Conservation (phyloP, 345 rosid genomes). For the Toxicodendron radicans region DNA sequence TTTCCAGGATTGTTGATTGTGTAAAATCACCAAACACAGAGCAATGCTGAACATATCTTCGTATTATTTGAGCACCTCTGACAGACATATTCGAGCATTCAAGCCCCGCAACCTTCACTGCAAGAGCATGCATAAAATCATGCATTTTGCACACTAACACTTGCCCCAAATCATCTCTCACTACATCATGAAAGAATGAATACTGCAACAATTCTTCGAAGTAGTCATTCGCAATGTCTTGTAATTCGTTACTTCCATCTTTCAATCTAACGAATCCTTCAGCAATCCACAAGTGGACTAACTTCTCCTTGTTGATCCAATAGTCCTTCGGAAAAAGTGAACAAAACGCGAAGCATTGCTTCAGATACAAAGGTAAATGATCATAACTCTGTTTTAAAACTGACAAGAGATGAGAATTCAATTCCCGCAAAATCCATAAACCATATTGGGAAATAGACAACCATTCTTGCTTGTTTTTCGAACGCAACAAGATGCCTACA, state of each 20-base stretch:
- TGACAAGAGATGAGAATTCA: slow-evolving; percentile 15
- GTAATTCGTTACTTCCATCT: not conserved
- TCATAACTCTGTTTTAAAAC: slow-evolving; percentile 24
- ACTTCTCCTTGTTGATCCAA: slow-evolving; percentile 23
- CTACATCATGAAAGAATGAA: slow-evolving; percentile 13
- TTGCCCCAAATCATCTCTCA: slow-evolving; percentile 8
- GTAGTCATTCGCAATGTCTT: slow-evolving; percentile 24
- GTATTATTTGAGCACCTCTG: not conserved
- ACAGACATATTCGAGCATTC: slow-evolving; percentile 1
- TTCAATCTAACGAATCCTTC: slow-evolving; percentile 21
- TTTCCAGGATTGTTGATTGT: not conserved
- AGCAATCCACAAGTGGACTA: slow-evolving; percentile 29
- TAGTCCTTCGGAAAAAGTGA: slow-evolving; percentile 25
- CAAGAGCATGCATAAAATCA: slow-evolving; percentile 17
- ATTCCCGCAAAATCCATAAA: slow-evolving; percentile 14
- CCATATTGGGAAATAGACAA: not conserved
- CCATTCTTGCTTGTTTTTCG: slow-evolving; percentile 14
- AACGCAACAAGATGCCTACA: slow-evolving; percentile 16
- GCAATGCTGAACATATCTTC: slow-evolving; percentile 1
- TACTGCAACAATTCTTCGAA: slow-evolving; percentile 18
- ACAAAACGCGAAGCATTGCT: slow-evolving; percentile 26
- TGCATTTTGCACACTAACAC: slow-evolving; percentile 4
- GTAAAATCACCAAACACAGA: slow-evolving; percentile 3
- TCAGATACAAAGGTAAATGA: slow-evolving; percentile 23
- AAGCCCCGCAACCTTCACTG: not conserved